These are phyloP conservation scores for Posidonia oceanica DNA, from an alignment of 116 monocot species.

Conservation along the genomic window DNA sequence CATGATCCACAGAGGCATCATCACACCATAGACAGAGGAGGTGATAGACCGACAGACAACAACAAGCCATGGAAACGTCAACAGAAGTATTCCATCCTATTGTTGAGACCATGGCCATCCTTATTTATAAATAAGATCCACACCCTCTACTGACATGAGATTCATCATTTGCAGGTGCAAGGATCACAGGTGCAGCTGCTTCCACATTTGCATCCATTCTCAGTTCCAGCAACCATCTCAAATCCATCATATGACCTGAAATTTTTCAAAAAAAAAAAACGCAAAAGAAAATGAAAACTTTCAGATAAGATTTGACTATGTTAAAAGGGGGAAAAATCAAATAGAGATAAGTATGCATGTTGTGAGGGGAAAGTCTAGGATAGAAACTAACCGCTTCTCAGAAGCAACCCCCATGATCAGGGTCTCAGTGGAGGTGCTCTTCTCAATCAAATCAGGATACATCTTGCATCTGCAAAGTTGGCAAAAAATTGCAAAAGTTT, in stretches of 20 bases:
- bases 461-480: conserved; percentile 29
- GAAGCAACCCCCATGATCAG: conserved; percentile 28
- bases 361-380: background rate
- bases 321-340: no score
- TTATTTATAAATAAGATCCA: background rate
- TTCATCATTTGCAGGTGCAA: conserved; percentile 21
- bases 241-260: background rate
- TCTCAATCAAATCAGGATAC: conserved; percentile 21
- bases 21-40: no score
- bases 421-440: conserved; percentile 11
- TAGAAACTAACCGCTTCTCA: conserved; percentile 19
- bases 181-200: conserved; percentile 21
- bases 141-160: background rate
- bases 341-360: background rate
- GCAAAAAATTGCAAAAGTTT: background rate
- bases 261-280: no score
- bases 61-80: no score
- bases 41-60: no score
- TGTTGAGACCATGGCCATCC: background rate
- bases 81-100: no score
- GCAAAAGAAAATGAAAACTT: background rate
- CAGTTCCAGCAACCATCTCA: conserved; percentile 24
- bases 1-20: no score
- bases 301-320: background rate
- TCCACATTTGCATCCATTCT: conserved; percentile 23